A percentile compares a stretch with the other conserved stretches of the same genome.
Conservation (phyloP, 371 early-diverging fungal genomes). For the Rhizomucor pusillus region DNA sequence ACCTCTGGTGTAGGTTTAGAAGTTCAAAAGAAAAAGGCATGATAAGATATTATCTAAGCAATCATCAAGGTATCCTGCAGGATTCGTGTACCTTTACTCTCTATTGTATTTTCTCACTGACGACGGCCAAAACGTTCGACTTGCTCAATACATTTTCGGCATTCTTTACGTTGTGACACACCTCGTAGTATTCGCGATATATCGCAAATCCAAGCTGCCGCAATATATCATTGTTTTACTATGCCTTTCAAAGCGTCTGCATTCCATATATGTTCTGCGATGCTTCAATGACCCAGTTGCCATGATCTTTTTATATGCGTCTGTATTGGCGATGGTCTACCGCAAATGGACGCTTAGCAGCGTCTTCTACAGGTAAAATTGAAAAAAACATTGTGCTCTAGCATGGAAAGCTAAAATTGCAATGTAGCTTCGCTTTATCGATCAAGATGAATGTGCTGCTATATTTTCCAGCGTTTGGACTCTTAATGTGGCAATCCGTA, state of each 20-base stretch:
- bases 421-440: slow-evolving; percentile 72
- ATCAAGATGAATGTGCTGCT: slow-evolving; percentile 93
- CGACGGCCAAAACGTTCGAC: slow-evolving; percentile 63
- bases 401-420: neutral
- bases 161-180: slow-evolving; percentile 70
- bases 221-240: slow-evolving; percentile 62
- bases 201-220: slow-evolving; percentile 57
- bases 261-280: slow-evolving; percentile 88
- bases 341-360: slow-evolving; percentile 51
- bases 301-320: slow-evolving; percentile 72
- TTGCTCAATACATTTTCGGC: slow-evolving; percentile 83
- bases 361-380: slow-evolving; percentile 60
- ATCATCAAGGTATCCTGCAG: slow-evolving; percentile 82
- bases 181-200: slow-evolving; percentile 63
- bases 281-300: slow-evolving; percentile 93
- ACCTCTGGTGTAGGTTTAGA: slow-evolving; percentile 71
- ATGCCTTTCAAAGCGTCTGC: slow-evolving; percentile 74
- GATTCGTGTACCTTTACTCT: slow-evolving; percentile 87
- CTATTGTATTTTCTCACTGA: slow-evolving; percentile 65
- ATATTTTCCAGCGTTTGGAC: slow-evolving; percentile 84
- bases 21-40: neutral
- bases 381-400: neutral
- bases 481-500: slow-evolving; percentile 58
- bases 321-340: slow-evolving; percentile 60
- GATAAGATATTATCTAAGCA: neutral